Conservation (phyloP, 2,329 filamentous ascomycete genomes). For the Septoria linicola region DNA sequence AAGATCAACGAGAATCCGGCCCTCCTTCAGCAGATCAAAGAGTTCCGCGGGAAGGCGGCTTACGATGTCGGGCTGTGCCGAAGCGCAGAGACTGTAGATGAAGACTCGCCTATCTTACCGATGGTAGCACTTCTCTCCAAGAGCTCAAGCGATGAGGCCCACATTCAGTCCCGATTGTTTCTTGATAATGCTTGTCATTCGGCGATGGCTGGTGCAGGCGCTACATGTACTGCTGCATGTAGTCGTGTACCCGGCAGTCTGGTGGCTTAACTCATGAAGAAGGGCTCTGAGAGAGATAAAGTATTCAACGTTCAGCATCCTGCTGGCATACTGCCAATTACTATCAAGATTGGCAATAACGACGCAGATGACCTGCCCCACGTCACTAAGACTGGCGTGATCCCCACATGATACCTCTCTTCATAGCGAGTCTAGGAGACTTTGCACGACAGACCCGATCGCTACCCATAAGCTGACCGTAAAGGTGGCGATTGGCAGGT, state of each 20-base stretch:
- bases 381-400: too few species aligned
- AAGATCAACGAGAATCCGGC: slow-evolving; percentile 16
- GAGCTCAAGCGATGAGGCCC: slow-evolving; percentile 12
- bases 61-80: slow-evolving; percentile 20
- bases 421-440: too few species aligned
- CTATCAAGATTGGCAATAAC: slow-evolving; percentile 9
- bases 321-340: slow-evolving; percentile 19
- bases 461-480: too few species aligned
- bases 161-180: slow-evolving; percentile 21
- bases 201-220: slow-evolving; percentile 24
- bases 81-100: slow-evolving; percentile 17
- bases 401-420: too few species aligned
- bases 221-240: slow-evolving; percentile 23
- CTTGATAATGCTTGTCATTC: slow-evolving; percentile 24
- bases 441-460: too few species aligned
- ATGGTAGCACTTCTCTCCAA: slow-evolving; percentile 22
- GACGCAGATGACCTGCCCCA: background rate
- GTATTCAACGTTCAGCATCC: slow-evolving; percentile 23
- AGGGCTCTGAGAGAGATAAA: slow-evolving; percentile 5
- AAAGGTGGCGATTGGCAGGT: too few species aligned
- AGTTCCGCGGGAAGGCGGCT: slow-evolving; percentile 23
- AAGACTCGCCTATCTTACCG: slow-evolving; percentile 23
- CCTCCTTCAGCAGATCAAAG: slow-evolving; percentile 13
- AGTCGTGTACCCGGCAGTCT: slow-evolving; percentile 20
- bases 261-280: slow-evolving; percentile 15